phyloP scores from a whole-genome alignment of 805 yeast genomes.

The Lachancea cidri region DNA sequence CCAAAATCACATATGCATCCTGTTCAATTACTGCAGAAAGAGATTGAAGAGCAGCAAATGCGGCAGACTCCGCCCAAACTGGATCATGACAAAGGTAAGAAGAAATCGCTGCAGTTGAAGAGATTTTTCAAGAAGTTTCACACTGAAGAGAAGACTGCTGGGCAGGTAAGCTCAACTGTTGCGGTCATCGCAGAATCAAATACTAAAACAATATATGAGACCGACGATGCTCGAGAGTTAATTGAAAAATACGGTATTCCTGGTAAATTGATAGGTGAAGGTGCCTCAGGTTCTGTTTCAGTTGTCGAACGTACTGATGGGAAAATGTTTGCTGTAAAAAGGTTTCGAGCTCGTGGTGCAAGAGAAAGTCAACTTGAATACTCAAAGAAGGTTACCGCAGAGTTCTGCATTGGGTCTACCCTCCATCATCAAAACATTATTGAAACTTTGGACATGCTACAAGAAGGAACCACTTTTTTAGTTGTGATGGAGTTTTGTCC shows the following conservation, averaged over 20 bases:
- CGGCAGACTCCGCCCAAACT: conserved; percentile 7
- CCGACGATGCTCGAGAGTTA: conserved; percentile 37
- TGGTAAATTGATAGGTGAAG: conserved; percentile 77
- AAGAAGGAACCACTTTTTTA: conserved; percentile 55
- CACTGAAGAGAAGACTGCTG: conserved; percentile 8
- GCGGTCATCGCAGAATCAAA: conserved; percentile 7
- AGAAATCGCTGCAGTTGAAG: conserved; percentile 34
- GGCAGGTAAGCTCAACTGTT: conserved; percentile 4
- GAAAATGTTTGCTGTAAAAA: conserved; percentile 77
- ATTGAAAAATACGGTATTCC: conserved; percentile 67
- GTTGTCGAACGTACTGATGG: conserved; percentile 61
- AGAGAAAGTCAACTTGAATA: conserved; percentile 66
- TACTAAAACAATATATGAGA: conserved; percentile 35
- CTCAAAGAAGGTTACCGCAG: conserved; percentile 72
- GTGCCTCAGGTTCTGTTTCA: conserved; percentile 93
- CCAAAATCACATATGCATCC: conserved; percentile 27
- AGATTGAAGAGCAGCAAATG: conserved; percentile 20
- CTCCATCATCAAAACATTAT: conserved; percentile 76
- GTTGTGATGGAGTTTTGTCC: conserved; percentile 93
- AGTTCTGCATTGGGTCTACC: conserved; percentile 75
- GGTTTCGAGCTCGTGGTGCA: conserved; percentile 53
- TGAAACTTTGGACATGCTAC: conserved; percentile 72
- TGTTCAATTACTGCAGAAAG: conserved; percentile 24
- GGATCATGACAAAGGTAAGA: conserved; percentile 7
- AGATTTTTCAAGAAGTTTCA: conserved; percentile 47